These are phyloP conservation scores for Pinguiococcus pyrenoidosus DNA, from an alignment of 108 stramenopile species.

Conservation along the genomic window DNA sequence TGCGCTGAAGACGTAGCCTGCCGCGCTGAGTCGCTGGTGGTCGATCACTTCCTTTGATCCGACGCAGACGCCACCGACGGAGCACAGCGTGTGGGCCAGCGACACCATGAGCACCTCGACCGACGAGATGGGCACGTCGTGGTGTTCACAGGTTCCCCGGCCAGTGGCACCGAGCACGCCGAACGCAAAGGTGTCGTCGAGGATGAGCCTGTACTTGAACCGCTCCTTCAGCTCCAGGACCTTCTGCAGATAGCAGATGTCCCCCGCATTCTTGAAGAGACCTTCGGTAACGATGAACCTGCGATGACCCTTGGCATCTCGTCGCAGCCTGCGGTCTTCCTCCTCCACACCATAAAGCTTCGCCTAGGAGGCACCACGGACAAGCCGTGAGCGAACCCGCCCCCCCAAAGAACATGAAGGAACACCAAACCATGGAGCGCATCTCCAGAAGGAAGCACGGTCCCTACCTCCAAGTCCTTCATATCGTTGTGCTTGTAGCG, in stretches of 20 bases:
- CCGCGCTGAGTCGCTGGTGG: slow-evolving; percentile 90
- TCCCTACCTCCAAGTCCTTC: slow-evolving; percentile 71
- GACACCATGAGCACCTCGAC: slow-evolving; percentile 79
- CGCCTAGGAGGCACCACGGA: neutral
- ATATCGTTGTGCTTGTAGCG: slow-evolving; percentile 94
- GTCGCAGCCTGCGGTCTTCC: slow-evolving; percentile 52
- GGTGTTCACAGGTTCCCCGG: slow-evolving; percentile 51
- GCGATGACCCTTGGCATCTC: slow-evolving; percentile 67
- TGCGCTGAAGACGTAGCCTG: slow-evolving; percentile 96
- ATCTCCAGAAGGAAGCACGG: no score
- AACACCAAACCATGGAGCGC: neutral
- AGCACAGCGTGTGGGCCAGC: slow-evolving; percentile 77
- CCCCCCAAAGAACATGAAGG: neutral
- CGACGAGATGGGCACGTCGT: slow-evolving; percentile 50
- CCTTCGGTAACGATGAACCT: slow-evolving; percentile 94
- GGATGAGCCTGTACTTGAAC: slow-evolving; percentile 64
- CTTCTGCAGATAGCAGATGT: slow-evolving; percentile 67
- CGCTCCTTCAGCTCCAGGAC: slow-evolving; percentile 70
- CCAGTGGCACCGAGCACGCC: slow-evolving; percentile 75
- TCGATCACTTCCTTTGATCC: slow-evolving; percentile 87
- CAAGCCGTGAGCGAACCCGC: slow-evolving; percentile 1
- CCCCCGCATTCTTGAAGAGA: slow-evolving; percentile 84
- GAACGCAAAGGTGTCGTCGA: slow-evolving; percentile 87
- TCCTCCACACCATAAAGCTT: slow-evolving; percentile 12
- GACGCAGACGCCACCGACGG: slow-evolving; percentile 86